Base-by-base conservation (phyloP, 257 asterid genomes). In the Ballota nigra region DNA sequence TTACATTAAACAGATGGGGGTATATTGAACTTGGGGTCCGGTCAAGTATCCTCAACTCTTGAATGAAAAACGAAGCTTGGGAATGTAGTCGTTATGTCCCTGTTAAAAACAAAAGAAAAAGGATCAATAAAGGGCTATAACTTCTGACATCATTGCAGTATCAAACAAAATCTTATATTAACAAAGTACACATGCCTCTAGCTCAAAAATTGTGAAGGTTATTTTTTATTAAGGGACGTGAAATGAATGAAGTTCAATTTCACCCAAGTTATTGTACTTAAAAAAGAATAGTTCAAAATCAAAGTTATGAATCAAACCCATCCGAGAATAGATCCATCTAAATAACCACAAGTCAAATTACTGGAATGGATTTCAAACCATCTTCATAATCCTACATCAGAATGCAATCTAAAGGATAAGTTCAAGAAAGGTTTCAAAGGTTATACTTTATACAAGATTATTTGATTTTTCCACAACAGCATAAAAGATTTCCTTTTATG, bases 21-120 rank as follows among this genome's bases (percentile, higher is more conserved):
- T 68, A 7, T 61, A 57, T 8, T 33, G 51, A 67, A 63, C 56
- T 67, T 62, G 22, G 43, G 68, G 81, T 88, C 85, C 38, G 68
- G 81, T 88, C 85, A 92, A 77, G 96, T 84, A 71, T 90, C 98
- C 80, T 90, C 98, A 63, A 92, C 98, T 79, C 98, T 86, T 75
- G 98, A 92, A 78, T 90, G 95, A 41, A 92, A 92, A 31, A 92
- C 98, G 43, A 92, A 92, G 91, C 98, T 92, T 0, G 98, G 98
- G 83, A 92, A 92, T 31, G 96, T 92, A 28, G 98, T 92, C 10
- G 81, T 77, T 22, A 81, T 77, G 12, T 81, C 82, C 85, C 83
- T 81, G 76, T 52, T 58, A 13, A 67, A 52, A 31, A 61, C 31
- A 72, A 15, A 19, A 28, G 3, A 68, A 66, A 51, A 16, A 45